Conservation (phyloP, 192 early-diverging fungal species). For the Umbelopsis vinacea region DNA sequence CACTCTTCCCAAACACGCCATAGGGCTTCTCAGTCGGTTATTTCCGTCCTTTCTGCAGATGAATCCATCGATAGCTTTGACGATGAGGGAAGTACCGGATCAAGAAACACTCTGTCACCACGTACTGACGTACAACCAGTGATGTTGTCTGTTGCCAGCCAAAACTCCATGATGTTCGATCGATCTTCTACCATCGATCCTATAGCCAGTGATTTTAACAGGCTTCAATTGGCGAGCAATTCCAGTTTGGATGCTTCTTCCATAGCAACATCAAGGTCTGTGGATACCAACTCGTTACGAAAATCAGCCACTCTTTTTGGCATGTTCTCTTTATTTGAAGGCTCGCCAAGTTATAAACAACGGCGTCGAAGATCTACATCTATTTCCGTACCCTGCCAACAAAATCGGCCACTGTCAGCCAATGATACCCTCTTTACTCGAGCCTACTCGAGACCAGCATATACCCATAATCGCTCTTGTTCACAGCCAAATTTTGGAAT, state of each 20-base stretch:
- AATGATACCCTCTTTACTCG: not conserved
- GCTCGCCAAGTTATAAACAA: constrained; percentile 76
- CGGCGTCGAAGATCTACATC: constrained; percentile 59
- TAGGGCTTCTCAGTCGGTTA: not conserved
- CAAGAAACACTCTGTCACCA: not conserved
- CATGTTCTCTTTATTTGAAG: constrained; percentile 68
- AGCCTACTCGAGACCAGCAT: not conserved
- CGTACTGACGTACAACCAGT: not conserved
- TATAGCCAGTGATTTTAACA: not conserved
- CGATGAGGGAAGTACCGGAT: not conserved
- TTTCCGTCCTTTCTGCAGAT: constrained; percentile 12
- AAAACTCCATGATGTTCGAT: not conserved
- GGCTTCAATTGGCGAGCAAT: constrained; percentile 1
- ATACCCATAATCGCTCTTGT: constrained; percentile 7
- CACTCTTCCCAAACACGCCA: not conserved
- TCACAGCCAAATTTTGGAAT: constrained; percentile 1
- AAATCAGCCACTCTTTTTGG: constrained; percentile 47
- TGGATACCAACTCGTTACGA: constrained; percentile 39
- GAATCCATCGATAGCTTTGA: constrained; percentile 4
- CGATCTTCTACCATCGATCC: constrained; percentile 8
- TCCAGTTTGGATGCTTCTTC: not conserved
- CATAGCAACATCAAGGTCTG: constrained; percentile 26
- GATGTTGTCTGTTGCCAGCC: not conserved
- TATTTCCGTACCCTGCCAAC: not conserved
- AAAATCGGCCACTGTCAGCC: not conserved